phyloP scores from a whole-genome alignment of 768 basidiomycete species.

The Russula compacta region DNA sequence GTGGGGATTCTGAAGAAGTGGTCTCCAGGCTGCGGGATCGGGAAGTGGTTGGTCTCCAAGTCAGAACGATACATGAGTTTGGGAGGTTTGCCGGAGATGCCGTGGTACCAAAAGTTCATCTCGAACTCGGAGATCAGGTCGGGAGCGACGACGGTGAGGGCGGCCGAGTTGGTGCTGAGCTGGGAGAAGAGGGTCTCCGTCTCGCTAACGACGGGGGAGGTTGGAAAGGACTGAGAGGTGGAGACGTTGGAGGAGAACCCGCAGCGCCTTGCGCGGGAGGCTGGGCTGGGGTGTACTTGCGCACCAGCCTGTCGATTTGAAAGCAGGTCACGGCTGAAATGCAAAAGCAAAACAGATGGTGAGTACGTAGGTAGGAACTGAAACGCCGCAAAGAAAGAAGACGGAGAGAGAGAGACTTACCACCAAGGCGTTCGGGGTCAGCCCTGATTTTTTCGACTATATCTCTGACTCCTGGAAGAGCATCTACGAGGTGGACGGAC shows the following conservation, averaged over 20 bases:
- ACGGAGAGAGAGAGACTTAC: slow-evolving; percentile 19
- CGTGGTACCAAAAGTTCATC: slow-evolving; percentile 13
- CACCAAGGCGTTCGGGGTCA: slow-evolving; percentile 19
- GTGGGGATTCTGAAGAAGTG: slow-evolving; percentile 23
- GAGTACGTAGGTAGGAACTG: slow-evolving; percentile 22
- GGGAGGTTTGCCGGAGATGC: slow-evolving; percentile 26
- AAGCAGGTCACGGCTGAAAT: slow-evolving; percentile 27
- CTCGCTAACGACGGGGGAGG: slow-evolving; percentile 11
- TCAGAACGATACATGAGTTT: slow-evolving; percentile 28
- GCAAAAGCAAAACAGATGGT: slow-evolving; percentile 10
- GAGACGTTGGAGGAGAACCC: no score
- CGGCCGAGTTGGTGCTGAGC: slow-evolving; percentile 7
- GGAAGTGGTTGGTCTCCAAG: slow-evolving; percentile 23
- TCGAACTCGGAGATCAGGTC: slow-evolving; percentile 24
- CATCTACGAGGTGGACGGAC: slow-evolving; percentile 23
- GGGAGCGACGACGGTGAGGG: slow-evolving; percentile 17
- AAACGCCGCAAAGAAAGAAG: slow-evolving; percentile 21
- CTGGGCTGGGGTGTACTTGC: slow-evolving; percentile 3
- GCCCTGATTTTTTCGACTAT: slow-evolving; percentile 23
- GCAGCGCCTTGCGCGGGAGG: not conserved
- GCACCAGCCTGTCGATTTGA: slow-evolving; percentile 24
- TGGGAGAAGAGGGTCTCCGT: slow-evolving; percentile 5
- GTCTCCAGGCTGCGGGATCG: slow-evolving; percentile 18
- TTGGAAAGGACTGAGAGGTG: no score
- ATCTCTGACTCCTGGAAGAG: slow-evolving; percentile 8